Base-by-base conservation (phyloP, 768 basidiomycete species). In the Dendrothele bispora region DNA sequence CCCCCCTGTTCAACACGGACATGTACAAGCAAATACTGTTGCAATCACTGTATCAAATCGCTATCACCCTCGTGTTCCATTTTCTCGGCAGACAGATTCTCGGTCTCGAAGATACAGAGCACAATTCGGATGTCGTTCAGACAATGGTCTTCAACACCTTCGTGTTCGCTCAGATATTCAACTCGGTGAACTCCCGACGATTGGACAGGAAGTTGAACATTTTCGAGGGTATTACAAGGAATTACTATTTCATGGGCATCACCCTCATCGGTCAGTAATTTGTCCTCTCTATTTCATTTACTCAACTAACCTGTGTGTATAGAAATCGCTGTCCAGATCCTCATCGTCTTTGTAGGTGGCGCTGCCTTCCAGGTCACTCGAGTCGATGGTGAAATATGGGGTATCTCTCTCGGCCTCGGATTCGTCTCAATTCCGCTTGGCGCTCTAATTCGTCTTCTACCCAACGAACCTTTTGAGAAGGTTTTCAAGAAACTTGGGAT, bases 71-170 rank as follows among this genome's bases (percentile, higher is more conserved):
- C 27, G 61, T 97, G 43, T 88, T 98, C 72, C 93, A 98, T 64
- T 99, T 95, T 69, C 72, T 76, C 21, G 94, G 95, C 12, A 57
- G 72, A 17, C 47, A 63, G 24, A 95, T 98, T 48, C 79, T 98
- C 32, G 81, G 81, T 2, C 70, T 82, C 26, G 67, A 71, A 24
- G 49, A 73, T 39, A 60, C 63, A 20, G 54, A 62, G 11, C 50
- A 75, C 4, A 65, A 75, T 38, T 60, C 79, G 18, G 55, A 67
- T 5, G 64, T 84, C 29, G 74, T 95, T 20, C 83, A 86, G 59
- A 94, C 95, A 0, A 72, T 98, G 15, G 91, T 98, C 26, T 99
- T 99, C 82, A 99, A 98, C 59, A 80, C 85, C n/a, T 99, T 98
- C 59, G 95, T 98, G 40, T 98, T 98, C 62, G 90, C 91, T 24